These are phyloP conservation scores for Fusarium metavorans DNA, from an alignment of 2,329 filamentous ascomycete species.

Conservation along the genomic window DNA sequence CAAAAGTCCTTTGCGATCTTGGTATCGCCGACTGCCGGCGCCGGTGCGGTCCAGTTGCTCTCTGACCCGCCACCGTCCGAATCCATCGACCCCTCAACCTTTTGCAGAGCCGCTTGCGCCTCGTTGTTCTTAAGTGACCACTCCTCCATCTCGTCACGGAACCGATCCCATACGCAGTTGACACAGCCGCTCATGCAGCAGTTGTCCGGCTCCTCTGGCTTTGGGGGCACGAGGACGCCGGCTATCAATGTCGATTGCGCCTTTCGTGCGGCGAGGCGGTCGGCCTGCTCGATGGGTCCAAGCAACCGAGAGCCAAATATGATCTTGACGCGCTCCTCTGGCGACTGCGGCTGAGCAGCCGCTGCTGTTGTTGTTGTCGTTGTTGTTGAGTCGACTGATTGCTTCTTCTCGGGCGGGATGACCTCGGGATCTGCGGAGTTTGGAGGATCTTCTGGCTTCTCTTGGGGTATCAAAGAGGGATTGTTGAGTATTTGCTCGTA, in stretches of 20 bases:
- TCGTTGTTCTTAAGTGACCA: slow-evolving; percentile 77
- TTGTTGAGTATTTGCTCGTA: slow-evolving; percentile 68
- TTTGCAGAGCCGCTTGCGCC: slow-evolving; percentile 68
- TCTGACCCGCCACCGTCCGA: slow-evolving; percentile 84
- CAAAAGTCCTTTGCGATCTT: slow-evolving; percentile 65
- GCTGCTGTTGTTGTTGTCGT: slow-evolving; percentile 5
- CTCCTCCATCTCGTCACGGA: slow-evolving; percentile 90
- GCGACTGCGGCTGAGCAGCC: slow-evolving; percentile 50
- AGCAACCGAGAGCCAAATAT: slow-evolving; percentile 86
- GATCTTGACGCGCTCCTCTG: slow-evolving; percentile 70
- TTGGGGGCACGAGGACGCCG: slow-evolving; percentile 84
- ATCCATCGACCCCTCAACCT: slow-evolving; percentile 71
- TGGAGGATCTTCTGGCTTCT: slow-evolving; percentile 60
- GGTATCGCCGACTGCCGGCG: slow-evolving; percentile 47
- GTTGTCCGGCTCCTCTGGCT: slow-evolving; percentile 91
- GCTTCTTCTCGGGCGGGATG: slow-evolving; percentile 22
- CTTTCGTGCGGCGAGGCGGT: slow-evolving; percentile 68
- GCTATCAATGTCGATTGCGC: slow-evolving; percentile 75
- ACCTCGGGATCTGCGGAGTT: slow-evolving; percentile 50
- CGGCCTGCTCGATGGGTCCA: slow-evolving; percentile 76
- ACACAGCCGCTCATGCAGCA: slow-evolving; percentile 99
- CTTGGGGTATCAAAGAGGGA: slow-evolving; percentile 54
- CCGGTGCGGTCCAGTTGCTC: slow-evolving; percentile 67
- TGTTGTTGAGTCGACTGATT: slow-evolving; percentile 34
- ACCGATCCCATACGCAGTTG: slow-evolving; percentile 96